A percentile compares a stretch with the other conserved stretches of the same genome.
Evolutionary conservation across 129 eudicot species (phyloP).

Genomic region (Helichrysum umbraculigerum): DNA sequence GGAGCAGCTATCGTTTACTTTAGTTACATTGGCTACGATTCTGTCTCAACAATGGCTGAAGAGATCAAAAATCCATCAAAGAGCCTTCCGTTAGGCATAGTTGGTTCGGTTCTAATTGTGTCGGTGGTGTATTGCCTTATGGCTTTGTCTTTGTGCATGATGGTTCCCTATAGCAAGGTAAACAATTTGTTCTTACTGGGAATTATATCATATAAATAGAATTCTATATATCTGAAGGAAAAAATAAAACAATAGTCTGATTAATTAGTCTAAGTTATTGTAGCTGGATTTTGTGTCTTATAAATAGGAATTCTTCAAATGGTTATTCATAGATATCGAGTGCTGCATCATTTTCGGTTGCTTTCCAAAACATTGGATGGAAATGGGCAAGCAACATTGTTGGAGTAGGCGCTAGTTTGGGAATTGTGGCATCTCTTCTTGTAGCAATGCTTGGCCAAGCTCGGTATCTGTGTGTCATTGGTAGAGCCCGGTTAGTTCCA

Average conservation of each 20-base stretch:
- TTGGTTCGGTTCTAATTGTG: constrained; percentile 63
- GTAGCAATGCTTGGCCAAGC: constrained; percentile 88
- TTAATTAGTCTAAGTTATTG: constrained; percentile 35
- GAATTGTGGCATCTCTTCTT: constrained; percentile 65
- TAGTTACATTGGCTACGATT: constrained; percentile 79
- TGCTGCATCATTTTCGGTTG: constrained; percentile 60
- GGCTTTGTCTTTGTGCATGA: constrained; percentile 60
- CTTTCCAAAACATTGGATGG: constrained; percentile 65
- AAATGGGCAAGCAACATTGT: constrained; percentile 68
- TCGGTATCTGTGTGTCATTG: constrained; percentile 67
- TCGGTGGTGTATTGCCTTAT: constrained; percentile 63
- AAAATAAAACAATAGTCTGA: constrained; percentile 10
- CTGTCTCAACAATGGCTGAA: constrained; percentile 90
- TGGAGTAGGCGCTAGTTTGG: constrained; percentile 72
- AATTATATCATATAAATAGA: neutral
- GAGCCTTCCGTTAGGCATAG: constrained; percentile 66
- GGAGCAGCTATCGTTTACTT: constrained; percentile 83
- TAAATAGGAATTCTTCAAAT: constrained; percentile 44
- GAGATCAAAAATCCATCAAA: constrained; percentile 62
- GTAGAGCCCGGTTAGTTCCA: constrained; percentile 66
- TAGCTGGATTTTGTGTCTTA: constrained; percentile 42
- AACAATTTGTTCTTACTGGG: constrained; percentile 5
- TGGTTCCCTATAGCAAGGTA: constrained; percentile 68
- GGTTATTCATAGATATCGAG: constrained; percentile 57
- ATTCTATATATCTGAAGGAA: constrained; percentile 5